phyloP scores from a whole-genome alignment of 352 stramenopile genomes.

The Phytopythium mirpurense region DNA sequence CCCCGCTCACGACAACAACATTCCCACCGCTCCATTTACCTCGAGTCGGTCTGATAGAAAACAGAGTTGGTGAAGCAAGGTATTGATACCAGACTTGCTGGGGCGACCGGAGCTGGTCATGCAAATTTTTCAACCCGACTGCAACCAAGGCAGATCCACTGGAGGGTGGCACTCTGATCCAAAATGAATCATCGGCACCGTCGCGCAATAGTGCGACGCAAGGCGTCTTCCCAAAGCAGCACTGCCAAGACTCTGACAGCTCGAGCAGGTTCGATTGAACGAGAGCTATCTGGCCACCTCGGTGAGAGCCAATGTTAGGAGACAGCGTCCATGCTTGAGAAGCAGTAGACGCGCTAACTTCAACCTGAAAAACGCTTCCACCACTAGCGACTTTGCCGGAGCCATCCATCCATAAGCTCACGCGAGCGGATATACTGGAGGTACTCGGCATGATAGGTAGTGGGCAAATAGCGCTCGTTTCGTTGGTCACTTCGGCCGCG shows the following conservation, averaged over 20 bases:
- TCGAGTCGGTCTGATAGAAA: constrained; percentile 15
- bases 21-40: constrained; percentile 16
- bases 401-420: not conserved
- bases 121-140: constrained; percentile 12
- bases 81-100: constrained; percentile 35
- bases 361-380: not conserved
- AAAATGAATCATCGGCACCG: constrained; percentile 4
- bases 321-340: constrained; percentile 15
- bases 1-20: constrained; percentile 21
- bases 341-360: not conserved
- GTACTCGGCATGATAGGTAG: not conserved
- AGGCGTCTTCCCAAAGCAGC: constrained; percentile 25
- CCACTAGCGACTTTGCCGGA: not conserved
- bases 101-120: not conserved
- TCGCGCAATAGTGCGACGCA: constrained; percentile 16
- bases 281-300: constrained; percentile 8
- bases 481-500: constrained; percentile 27
- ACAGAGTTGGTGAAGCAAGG: constrained; percentile 14
- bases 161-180: constrained; percentile 12
- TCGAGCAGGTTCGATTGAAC: not conserved
- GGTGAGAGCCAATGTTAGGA: constrained; percentile 14
- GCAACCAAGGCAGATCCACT: constrained; percentile 14
- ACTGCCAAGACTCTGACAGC: constrained; percentile 15
- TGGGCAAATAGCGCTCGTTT: constrained; percentile 26
- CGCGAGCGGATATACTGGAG: not conserved